A percentile compares a stretch with the other conserved stretches of the same genome.
phyloP scores from a whole-genome alignment of 331 rosid species.

The Stylosanthes scabra region DNA sequence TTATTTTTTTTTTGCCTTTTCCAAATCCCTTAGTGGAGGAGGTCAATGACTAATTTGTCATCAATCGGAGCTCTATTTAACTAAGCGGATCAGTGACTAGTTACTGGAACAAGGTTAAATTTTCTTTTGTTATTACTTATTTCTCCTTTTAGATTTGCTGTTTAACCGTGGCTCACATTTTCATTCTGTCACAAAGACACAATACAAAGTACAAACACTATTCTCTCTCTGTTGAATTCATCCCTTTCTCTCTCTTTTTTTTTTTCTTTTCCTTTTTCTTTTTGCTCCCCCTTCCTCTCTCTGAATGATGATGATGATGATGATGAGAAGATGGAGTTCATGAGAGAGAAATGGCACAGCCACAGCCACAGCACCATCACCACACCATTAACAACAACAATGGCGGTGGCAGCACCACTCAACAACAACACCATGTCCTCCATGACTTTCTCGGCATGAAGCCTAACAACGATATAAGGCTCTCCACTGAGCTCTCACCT shows the following conservation, averaged over 20 bases:
- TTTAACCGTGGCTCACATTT: not conserved
- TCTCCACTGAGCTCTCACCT: conserved; percentile 49
- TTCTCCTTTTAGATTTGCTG: too few species aligned
- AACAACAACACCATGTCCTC: conserved; percentile 54
- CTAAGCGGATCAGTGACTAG: too few species aligned
- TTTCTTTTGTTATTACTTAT: too few species aligned
- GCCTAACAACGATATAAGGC: conserved; percentile 59
- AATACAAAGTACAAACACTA: too few species aligned
- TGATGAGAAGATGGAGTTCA: conserved; percentile 47
- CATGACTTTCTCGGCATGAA: conserved; percentile 94
- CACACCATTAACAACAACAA: conserved; percentile 27
- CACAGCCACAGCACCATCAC: not conserved
- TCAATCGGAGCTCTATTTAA: too few species aligned
- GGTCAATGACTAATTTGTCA: too few species aligned
- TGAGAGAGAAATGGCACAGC: conserved; percentile 55
- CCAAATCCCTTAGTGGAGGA: too few species aligned
- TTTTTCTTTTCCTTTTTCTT: conserved; percentile 15
- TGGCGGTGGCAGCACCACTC: conserved; percentile 27
- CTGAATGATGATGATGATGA: not conserved
- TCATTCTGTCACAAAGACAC: too few species aligned
- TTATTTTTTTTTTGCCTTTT: too few species aligned
- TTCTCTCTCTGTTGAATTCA: conserved; percentile 8
- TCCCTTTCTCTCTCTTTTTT: conserved; percentile 46
- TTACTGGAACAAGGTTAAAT: too few species aligned
- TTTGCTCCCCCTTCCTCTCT: conserved; percentile 21